phyloP scores from a whole-genome alignment of 2,329 filamentous ascomycete species.

The Sarocladium strictum region DNA sequence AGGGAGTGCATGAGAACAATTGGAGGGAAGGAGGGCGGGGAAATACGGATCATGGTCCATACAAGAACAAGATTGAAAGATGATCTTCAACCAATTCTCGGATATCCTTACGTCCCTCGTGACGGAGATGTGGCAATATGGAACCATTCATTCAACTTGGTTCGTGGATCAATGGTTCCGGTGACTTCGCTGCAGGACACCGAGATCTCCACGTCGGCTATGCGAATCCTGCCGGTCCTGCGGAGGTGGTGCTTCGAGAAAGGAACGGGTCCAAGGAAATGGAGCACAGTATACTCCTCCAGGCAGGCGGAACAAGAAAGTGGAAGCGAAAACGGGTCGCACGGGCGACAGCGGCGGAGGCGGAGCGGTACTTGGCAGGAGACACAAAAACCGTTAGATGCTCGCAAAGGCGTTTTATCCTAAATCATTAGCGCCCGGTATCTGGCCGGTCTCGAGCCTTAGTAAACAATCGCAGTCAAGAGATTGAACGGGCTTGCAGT shows the following conservation, averaged over 20 bases:
- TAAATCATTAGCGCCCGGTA: slow-evolving; percentile 1
- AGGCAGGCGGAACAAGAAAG: too few species aligned
- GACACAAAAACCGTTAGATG: background rate
- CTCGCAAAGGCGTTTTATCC: background rate
- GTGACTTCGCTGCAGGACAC: too few species aligned
- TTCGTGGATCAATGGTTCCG: background rate
- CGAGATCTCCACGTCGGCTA: too few species aligned
- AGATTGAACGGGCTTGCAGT: background rate
- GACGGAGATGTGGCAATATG: too few species aligned
- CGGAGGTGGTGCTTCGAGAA: too few species aligned
- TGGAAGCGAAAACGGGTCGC: too few species aligned
- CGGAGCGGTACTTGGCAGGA: background rate
- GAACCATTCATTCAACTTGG: background rate
- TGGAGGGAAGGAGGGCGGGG: background rate
- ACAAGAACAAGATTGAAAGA: background rate
- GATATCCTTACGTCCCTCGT: background rate
- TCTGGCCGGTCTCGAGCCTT: background rate
- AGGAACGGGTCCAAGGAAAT: too few species aligned
- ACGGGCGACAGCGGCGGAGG: too few species aligned
- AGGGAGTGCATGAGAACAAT: background rate
- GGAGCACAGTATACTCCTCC: too few species aligned
- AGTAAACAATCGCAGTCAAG: background rate
- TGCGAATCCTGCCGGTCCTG: too few species aligned
- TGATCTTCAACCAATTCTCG: background rate
- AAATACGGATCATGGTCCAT: background rate